Evolutionary conservation across 2,329 filamentous ascomycete genomes (phyloP).

Genomic region (Xylariaceae sp.): DNA sequence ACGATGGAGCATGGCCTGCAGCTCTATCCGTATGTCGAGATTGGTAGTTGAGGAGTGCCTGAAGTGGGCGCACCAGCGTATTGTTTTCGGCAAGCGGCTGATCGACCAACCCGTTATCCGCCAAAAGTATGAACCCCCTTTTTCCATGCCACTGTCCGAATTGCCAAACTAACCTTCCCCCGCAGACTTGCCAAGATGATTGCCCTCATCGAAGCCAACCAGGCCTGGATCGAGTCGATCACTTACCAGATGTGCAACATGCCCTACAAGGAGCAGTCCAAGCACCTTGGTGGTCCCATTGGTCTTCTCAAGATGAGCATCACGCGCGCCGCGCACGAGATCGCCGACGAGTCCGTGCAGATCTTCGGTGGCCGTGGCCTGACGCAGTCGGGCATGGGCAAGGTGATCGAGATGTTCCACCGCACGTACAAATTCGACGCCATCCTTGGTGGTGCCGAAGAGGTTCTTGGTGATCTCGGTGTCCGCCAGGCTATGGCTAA

Average conservation of each 20-base stretch:
- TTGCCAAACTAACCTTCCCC: background rate
- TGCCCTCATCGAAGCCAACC: conserved; percentile 71
- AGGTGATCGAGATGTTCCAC: conserved; percentile 77
- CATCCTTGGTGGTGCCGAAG: conserved; percentile 75
- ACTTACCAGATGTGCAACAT: conserved; percentile 87
- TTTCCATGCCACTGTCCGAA: background rate
- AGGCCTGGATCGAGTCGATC: conserved; percentile 78
- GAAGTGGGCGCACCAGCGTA: conserved; percentile 82
- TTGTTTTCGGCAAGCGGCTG: conserved; percentile 77
- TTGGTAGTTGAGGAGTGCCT: conserved; percentile 75
- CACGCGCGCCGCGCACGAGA: conserved; percentile 73
- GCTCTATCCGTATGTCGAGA: conserved; percentile 59
- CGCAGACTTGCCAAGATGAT: conserved; percentile 80
- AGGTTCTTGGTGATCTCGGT: conserved; percentile 74
- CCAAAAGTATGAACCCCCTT: conserved; percentile 55
- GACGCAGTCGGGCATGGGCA: conserved; percentile 78
- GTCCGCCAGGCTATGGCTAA: conserved; percentile 78
- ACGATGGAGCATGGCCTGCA: conserved; percentile 69
- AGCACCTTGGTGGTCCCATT: conserved; percentile 73
- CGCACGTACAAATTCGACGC: conserved; percentile 78
- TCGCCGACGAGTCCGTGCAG: conserved; percentile 77
- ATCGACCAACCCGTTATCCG: conserved; percentile 79
- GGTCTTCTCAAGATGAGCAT: conserved; percentile 74
- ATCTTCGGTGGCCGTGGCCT: conserved; percentile 80
- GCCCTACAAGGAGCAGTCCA: conserved; percentile 70